Base-by-base conservation (phyloP, 2,329 filamentous ascomycete species). In the Talaromyces sp. region DNA sequence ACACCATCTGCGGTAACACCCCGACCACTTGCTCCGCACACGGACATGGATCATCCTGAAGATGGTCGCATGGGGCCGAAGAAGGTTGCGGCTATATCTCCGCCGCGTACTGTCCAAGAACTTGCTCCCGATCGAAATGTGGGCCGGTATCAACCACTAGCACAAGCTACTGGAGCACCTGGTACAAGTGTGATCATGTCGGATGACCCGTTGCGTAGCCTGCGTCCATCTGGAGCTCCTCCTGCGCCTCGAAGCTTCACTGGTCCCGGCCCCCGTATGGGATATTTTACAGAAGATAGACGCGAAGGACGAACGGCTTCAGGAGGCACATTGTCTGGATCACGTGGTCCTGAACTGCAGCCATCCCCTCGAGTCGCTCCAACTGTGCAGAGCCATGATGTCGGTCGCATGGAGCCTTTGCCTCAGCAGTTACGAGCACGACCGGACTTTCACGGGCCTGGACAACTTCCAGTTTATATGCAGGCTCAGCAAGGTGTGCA, bases 181-280 rank as follows among this genome's bases (percentile, higher is more conserved):
- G 65, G 74, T 11, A 59, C 72, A n/a, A 67, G 70, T 22, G 66
- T 71, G 22, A 66, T 72, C 50, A 69, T 74, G 43, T 70, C 66
- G 52, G 79, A 80, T 39, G 79, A 81, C 56, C 50, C 70, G 37
- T 68, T 73, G 43, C 67, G 71, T 43, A 74, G 75, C 61, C 75
- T 76, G 33, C 67, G 70, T 4, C 73, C 78, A 47, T 66, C 73
- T 14, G 64, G 60, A 39, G 64, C 31, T 27, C 63, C 49, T 19
- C 71, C 71, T 24, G 68, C 73, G 47, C 74, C 75, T 67, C 74
- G 74, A 33, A 68, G 74, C 22, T 70, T 70, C 45, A 74, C 73
- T 66, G 80, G 80, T n/a, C 80, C 80, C 10, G 80, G 80, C 16
- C 80, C 80, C 9, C 78, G 76, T 33, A 65, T 77, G 62, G 80